These are phyloP conservation scores for Tulasnella sp. DNA, from an alignment of 768 basidiomycete genomes.

Conservation along the genomic window DNA sequence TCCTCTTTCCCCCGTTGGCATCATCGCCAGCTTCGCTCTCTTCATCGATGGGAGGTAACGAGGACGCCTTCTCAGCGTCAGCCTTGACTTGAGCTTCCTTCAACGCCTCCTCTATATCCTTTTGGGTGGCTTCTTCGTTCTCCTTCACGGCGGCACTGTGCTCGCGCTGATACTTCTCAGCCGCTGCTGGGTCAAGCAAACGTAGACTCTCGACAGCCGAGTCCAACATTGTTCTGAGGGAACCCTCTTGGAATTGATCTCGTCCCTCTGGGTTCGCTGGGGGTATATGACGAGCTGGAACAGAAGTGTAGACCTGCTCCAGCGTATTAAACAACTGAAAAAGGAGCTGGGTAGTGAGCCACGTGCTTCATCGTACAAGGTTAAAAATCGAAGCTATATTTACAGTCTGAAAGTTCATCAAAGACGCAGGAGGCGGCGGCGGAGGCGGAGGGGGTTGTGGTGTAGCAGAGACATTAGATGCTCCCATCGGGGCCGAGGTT, in stretches of 20 bases:
- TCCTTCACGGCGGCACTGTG: not conserved
- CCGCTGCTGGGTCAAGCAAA: constrained; percentile 3
- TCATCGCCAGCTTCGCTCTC: not conserved
- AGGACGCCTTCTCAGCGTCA: too few relatives aligned
- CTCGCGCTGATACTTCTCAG: not conserved
- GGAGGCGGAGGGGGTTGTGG: too few relatives aligned
- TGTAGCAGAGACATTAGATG: too few relatives aligned
- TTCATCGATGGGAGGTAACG: not conserved
- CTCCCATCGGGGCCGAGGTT: too few relatives aligned
- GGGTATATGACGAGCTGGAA: not conserved
- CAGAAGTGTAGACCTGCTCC: too few relatives aligned
- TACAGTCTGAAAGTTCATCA: too few relatives aligned
- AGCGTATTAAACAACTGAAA: constrained; percentile 3
- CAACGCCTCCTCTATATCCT: not conserved
- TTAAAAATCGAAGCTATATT: too few relatives aligned
- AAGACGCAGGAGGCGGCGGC: too few relatives aligned
- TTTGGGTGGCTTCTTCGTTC: not conserved
- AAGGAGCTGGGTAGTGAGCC: too few relatives aligned
- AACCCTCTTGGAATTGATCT: not conserved
- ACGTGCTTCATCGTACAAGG: constrained; percentile 1
- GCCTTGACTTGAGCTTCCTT: too few relatives aligned
- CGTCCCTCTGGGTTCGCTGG: not conserved
- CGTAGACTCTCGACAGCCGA: constrained; percentile 4
- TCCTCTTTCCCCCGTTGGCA: constrained; percentile 6
- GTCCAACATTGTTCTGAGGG: constrained; percentile 2